Evolutionary conservation across 2,329 filamentous ascomycete genomes (phyloP), one percentile per base, ranked within the genome.

Genomic region (Teratosphaeria nubilosa): DNA sequence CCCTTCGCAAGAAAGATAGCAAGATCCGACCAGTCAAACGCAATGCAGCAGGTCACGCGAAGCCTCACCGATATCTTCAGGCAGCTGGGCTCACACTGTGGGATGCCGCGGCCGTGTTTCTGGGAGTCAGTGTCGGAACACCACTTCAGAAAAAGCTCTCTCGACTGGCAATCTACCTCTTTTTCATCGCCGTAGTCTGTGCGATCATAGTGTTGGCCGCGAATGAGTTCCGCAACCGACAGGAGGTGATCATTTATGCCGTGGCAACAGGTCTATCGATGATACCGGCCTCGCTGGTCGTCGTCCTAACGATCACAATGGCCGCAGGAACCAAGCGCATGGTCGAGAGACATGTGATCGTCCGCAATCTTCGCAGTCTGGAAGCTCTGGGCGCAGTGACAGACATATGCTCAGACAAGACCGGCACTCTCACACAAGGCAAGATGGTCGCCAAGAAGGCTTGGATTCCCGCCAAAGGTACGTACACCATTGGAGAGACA

Each of bases 131-230:
- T 57, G 80, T 88, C 57, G 90, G 90, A 54, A 95, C 91, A 1
- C 91, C 91, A 0, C 78, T 96, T 52, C 90, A 95, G 75, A 86
- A 87, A 64, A 92, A 89, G 68, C 80, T 96, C 55, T 90, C 87
- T 75, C 90, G 91, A 73, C 86, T 96, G 67, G 90, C 91, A 30
- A 84, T 94, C 51, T 70, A 90, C 3, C 82, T 95, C 1, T 95
- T 95, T 68, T 84, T 80, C 53, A 81, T 90, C 55, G 91, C 86
- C 2, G 80, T 89, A 13, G 66, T 88, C 27, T 86, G 85, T 61
- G 85, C 85, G 9, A 81, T 89, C 63, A 83, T 89, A 64, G 85
- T 88, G 45, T 78, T 87, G 52, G 85, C 77, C 6, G 82, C 85
- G 56, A 88, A 86, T 70, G 65, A 77, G 1, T 72, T 72, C 63